Evolutionary conservation across 176 grass and related monocot genomes (phyloP), one percentile per base, ranked within the genome.

Genomic region (Saccharum officinarum): DNA sequence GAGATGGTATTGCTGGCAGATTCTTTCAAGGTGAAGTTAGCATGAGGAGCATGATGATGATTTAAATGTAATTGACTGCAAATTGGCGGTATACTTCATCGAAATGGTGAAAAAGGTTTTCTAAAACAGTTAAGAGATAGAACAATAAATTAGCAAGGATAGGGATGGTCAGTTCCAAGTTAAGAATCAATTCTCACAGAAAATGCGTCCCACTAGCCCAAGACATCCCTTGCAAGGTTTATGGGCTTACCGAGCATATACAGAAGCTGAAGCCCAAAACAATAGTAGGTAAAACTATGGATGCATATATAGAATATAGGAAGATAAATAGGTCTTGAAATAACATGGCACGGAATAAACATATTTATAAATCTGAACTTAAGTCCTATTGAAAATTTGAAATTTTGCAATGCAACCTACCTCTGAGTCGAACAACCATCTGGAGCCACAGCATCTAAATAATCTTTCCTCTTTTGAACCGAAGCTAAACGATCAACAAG

Each of bases 381-480:
- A 80, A 80, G 34, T 39, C 4, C 12, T 41, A 65, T 12, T 26
- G 14, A 73, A 73, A 65, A 72, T 78, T 42, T 42, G 33, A 73
- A 73, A 65, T 78, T 78, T 42, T 42, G 33, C 9, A 70, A 33
- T 34, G 41, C 61, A 76, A 85, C 50, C 62, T 33, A 91, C 92
- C 83, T 71, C 76, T 86, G 60, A 76, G 67, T 71, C 77, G 86
- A 81, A 83, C 66, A 61, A 81, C 36, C 52, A 64, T 83, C 36
- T 65, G 61, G 66, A 83, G 64, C 52, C 40, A 45, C 54, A 15
- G 9, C 78, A 44, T 74, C 72, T 10, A 65, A 71, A 86, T 74
- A 34, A 74, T 75, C 67, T 17, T 84, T 75, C 57, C 54, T 57
- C 69, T 69, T 40, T 78, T 80, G 63, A 89, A 94, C 89, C 8